Percentiles rank a stretch among this genome's conserved stretches.
These are phyloP conservation scores for Linnemannia exigua DNA, from an alignment of 192 early-diverging fungal genomes.

Conservation along the genomic window DNA sequence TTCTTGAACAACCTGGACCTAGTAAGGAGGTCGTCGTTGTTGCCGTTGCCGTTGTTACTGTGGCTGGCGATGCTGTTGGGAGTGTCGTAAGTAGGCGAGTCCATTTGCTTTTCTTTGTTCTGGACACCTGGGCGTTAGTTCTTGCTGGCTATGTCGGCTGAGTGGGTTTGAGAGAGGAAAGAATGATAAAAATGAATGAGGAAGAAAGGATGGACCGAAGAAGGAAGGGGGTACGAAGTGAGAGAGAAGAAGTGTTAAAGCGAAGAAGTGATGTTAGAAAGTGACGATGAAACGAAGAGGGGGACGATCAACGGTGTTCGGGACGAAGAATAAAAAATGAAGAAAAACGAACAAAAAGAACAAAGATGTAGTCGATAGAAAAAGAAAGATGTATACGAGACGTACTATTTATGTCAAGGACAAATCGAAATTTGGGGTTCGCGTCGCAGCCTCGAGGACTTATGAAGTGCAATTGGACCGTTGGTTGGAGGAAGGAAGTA, in stretches of 20 bases:
- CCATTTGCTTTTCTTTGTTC: not conserved
- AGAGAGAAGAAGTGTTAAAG: not conserved
- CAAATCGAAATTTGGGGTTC: conserved; percentile 1
- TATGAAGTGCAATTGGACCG: not conserved
- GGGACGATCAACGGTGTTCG: not conserved
- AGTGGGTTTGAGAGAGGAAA: not conserved
- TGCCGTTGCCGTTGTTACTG: not conserved
- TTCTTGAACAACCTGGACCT: not conserved
- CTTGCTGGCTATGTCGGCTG: not conserved
- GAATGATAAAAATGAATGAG: no score
- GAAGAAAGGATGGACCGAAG: no score
- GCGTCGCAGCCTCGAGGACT: not conserved
- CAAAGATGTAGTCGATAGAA: not conserved
- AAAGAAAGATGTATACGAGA: not conserved
- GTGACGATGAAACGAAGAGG: no score
- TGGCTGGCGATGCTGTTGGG: not conserved
- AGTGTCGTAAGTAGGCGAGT: not conserved
- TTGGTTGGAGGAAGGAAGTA: not conserved
- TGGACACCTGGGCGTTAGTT: not conserved
- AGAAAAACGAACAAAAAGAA: not conserved
- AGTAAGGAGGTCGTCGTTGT: not conserved
- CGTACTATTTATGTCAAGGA: not conserved
- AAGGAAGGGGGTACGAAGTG: no score
- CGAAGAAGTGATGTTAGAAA: not conserved
- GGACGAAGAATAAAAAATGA: not conserved